Evolutionary conservation across 768 basidiomycete species (phyloP), one percentile per base, ranked within the genome.

Genomic region (Amanita fuliginea): DNA sequence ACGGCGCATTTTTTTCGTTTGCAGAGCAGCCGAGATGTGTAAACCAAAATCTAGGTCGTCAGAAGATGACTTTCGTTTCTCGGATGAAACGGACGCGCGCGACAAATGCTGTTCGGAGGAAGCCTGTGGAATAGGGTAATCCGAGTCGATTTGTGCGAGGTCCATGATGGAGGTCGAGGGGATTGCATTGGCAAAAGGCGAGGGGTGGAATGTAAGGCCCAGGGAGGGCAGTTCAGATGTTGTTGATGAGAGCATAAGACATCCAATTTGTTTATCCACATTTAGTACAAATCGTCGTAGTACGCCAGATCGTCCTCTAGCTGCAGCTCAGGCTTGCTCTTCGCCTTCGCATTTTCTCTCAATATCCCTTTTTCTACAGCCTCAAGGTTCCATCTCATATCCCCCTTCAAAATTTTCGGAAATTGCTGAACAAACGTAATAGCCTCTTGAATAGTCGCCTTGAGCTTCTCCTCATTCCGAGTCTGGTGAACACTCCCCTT

Each of bases 321-420:
- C 35, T 53, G 53, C 18, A 62, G 51, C 36, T 34, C 22, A 1
- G 60, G 60, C 33, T 57, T 60, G 16, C 49, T 43, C 44, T 51
- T 46, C 22, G 45, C 33, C 43, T 37, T 4, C 24, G 47, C 44
- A 28, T 55, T 34, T 30, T 55, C 39, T 36, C 45, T 55, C 42
- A 60, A 60, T 32, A 74, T 69, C 1, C 68, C 61, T 33, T 65
- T 64, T 43, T 64, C 56, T 9, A 61, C 71, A 4, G 60, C 34
- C 5, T 53, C 44, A 9, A 73, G 52, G 18, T 68, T 59, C 0
- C 40, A 28, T n/a, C 52, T 24, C 28, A 64, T 42, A 10, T 60
- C 65, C 18, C 50, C 51, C 6, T 52, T 49, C 21, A 47, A 49
- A 2, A 21, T 11, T 14, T 49, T 53, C 6, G 62, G 64, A 28